Conservation (phyloP, 768 basidiomycete genomes). For the Boletus fagicola region DNA sequence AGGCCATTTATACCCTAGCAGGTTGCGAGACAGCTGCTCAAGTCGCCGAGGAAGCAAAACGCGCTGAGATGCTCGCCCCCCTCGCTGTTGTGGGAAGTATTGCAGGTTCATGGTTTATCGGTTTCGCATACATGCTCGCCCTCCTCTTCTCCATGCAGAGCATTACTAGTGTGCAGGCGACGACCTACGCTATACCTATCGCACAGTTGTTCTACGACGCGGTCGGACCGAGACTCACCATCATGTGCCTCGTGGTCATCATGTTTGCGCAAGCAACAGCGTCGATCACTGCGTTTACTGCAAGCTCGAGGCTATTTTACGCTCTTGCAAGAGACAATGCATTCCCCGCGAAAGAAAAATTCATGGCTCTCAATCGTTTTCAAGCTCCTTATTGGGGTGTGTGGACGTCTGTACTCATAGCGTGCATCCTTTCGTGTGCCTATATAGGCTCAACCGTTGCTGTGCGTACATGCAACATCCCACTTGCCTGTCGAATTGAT, state of each 20-base stretch:
- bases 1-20: constrained; percentile 60
- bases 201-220: constrained; percentile 58
- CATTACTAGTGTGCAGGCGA: constrained; percentile 47
- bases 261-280: constrained; percentile 52
- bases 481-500: neutral
- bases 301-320: constrained; percentile 55
- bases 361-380: constrained; percentile 50
- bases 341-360: constrained; percentile 44
- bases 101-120: constrained; percentile 25
- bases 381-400: constrained; percentile 57
- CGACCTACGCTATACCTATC: constrained; percentile 56
- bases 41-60: constrained; percentile 57
- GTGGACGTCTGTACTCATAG: constrained; percentile 52
- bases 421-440: constrained; percentile 54
- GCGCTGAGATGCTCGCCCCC: constrained; percentile 36
- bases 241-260: constrained; percentile 52
- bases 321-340: constrained; percentile 56
- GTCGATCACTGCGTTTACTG: constrained; percentile 56
- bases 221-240: constrained; percentile 43
- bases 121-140: constrained; percentile 56
- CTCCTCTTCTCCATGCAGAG: constrained; percentile 57
- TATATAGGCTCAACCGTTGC: constrained; percentile 58
- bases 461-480: constrained; percentile 33
- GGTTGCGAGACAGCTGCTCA: constrained; percentile 66
- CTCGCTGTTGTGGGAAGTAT: too few species aligned